phyloP scores from a whole-genome alignment of 768 basidiomycete genomes.

The Boletus rubroflammeus region DNA sequence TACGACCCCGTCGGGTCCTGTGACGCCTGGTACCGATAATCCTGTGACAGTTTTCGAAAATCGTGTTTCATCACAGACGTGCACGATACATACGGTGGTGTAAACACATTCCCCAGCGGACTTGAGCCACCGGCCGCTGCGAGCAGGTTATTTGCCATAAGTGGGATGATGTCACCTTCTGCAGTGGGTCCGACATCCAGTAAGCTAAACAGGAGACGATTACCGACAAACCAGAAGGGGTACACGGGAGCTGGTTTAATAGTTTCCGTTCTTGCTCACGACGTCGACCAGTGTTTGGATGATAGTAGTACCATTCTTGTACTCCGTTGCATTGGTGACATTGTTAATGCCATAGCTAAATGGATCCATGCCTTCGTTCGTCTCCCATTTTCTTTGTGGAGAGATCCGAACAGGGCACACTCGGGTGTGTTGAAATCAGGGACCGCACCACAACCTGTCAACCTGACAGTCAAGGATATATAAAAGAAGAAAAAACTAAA shows the following conservation, averaged over 20 bases:
- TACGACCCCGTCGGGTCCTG: constrained; percentile 34
- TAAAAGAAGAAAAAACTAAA: neutral
- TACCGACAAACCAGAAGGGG: neutral
- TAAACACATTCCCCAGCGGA: constrained; percentile 50
- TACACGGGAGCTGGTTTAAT: constrained; percentile 32
- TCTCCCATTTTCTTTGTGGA: constrained; percentile 53
- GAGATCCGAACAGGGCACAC: constrained; percentile 45
- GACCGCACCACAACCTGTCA: constrained; percentile 43
- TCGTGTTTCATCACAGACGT: neutral
- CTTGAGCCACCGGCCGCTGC: constrained; percentile 50
- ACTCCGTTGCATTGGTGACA: constrained; percentile 39
- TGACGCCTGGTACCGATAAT: constrained; percentile 46
- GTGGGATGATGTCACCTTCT: constrained; percentile 48
- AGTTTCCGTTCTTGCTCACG: constrained; percentile 63
- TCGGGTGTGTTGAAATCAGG: constrained; percentile 57
- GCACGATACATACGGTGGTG: constrained; percentile 38
- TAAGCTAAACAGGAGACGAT: constrained; percentile 32
- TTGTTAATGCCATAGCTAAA: constrained; percentile 46
- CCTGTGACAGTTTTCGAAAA: constrained; percentile 23
- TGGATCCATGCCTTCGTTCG: constrained; percentile 52
- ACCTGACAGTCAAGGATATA: neutral
- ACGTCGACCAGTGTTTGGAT: constrained; percentile 53
- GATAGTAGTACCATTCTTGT: constrained; percentile 48
- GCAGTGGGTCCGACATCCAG: constrained; percentile 52
- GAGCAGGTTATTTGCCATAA: constrained; percentile 45